These are phyloP conservation scores for Prinsepia uniflora DNA, from an alignment of 306 rosid genomes.

Conservation along the genomic window DNA sequence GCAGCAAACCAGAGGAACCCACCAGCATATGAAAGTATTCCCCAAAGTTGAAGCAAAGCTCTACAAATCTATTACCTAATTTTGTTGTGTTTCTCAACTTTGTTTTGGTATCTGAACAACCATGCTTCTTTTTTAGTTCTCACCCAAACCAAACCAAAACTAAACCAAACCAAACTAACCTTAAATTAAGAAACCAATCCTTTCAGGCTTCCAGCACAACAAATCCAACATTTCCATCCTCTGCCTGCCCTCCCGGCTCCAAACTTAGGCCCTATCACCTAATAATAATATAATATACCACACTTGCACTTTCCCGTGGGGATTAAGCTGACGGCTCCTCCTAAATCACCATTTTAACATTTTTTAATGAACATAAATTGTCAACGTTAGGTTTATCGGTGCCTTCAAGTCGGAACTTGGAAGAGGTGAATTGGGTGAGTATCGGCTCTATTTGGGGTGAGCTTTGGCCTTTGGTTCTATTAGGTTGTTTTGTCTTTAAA, in stretches of 20 bases:
- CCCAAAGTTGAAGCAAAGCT: background rate
- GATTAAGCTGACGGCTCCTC: background rate
- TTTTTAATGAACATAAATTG: background rate
- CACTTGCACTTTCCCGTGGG: background rate
- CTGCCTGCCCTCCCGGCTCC: background rate
- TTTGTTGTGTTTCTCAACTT: background rate
- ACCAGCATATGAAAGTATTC: constrained; percentile 25
- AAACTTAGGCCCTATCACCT: background rate
- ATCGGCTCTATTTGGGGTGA: no score
- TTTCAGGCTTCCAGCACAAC: background rate
- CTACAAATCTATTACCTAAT: background rate
- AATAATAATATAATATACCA: background rate
- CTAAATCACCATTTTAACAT: background rate
- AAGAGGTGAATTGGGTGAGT: no score
- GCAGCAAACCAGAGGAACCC: background rate
- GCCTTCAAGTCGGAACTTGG: no score
- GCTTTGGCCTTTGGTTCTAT: no score
- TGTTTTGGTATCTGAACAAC: background rate
- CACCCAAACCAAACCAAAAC: constrained; percentile 4
- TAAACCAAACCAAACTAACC: background rate
- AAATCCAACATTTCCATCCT: background rate
- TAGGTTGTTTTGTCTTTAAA: no score
- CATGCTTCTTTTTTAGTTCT: no score
- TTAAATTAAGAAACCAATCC: background rate
- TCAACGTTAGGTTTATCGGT: constrained; percentile 4